These are phyloP conservation scores for Sporothrix luriei DNA, from an alignment of 2,329 filamentous ascomycete genomes.

Conservation along the genomic window DNA sequence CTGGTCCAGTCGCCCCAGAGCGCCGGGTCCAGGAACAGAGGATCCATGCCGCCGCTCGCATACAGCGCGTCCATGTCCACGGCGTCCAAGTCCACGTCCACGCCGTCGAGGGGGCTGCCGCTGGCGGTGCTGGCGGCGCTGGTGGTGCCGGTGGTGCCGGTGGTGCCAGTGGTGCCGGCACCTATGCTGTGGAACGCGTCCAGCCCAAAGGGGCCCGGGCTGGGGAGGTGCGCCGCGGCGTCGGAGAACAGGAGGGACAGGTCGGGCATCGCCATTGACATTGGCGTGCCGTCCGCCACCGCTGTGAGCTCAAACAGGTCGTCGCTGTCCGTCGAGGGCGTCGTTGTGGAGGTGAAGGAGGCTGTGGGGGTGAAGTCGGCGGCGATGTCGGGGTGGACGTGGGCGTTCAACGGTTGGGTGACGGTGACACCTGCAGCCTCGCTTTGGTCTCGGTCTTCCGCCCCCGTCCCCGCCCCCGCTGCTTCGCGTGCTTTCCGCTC, in stretches of 20 bases:
- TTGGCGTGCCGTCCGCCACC: neutral
- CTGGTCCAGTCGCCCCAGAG: conserved; percentile 1
- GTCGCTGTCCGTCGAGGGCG: neutral
- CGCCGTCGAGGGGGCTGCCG: too few species aligned
- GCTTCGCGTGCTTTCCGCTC: neutral
- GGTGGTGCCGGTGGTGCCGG: too few species aligned
- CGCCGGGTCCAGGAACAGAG: conserved; percentile 6
- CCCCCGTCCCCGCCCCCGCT: neutral
- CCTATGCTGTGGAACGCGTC: neutral
- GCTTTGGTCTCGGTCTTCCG: too few species aligned
- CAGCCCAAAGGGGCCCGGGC: neutral
- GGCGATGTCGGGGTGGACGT: too few species aligned
- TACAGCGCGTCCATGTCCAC: conserved; percentile 14
- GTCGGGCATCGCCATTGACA: neutral
- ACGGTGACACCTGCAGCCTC: too few species aligned
- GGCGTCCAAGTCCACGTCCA: neutral
- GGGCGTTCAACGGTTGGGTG: too few species aligned
- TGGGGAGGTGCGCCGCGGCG: neutral
- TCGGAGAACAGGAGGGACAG: neutral
- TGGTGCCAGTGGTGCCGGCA: too few species aligned
- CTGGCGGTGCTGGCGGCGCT: too few species aligned
- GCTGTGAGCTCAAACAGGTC: conserved; percentile 8
- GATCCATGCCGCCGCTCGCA: conserved; percentile 14
- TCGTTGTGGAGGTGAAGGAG: neutral
- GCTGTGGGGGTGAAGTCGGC: too few species aligned